Base-by-base conservation (phyloP, 441 rosid genomes). In the Euphorbia schlechtendalii region DNA sequence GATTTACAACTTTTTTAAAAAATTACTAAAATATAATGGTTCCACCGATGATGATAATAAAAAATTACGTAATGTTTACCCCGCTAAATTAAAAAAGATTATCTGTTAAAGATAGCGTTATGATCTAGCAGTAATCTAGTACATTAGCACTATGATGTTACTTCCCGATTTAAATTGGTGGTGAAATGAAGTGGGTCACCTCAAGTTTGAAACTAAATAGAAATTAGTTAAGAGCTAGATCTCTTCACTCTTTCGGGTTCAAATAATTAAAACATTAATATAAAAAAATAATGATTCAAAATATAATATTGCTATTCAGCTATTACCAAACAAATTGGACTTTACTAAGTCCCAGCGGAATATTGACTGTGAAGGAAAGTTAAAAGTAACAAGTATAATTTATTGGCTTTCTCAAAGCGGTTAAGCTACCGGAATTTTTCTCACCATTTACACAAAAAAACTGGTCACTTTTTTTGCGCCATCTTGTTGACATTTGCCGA, bases 371-470 rank as follows among this genome's bases (percentile, higher is more conserved):
- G 55, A 45, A 59, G 61, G 38, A 28, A 56, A 1, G 51, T n/a
- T 55, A 17, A 65, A 56, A 38, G 66, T 18, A 20, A 3, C 18
- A 0, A 30, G n/a, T 14, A 14, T 18, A 12, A 28, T n/a, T 27
- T 17, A 2, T 22, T 11, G 11, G 25, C n/a, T 48, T 14, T 56
- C 51, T 40, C 40, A 41, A 40, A 55, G 64, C 76, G 22, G 81
- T 61, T 78, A 63, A 76, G 55, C 80, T 7, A 66, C 70, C 65
- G 41, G n/a, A 22, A 36, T 40, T 43, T 56, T 70, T 45, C 49
- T 59, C 60, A 53, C 45, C 18, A 60, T 36, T 46, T 30, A 66
- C 30, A 69, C 40, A 67, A 57, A 53, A 15, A 60, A 52, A 70
- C 40, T 60, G 53, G 56, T 61, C 41, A 68, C 52, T 64, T 63